Evolutionary conservation across 2,329 filamentous ascomycete species (phyloP), one percentile per base, ranked within the genome.

Genomic region (Phoma herbarum): DNA sequence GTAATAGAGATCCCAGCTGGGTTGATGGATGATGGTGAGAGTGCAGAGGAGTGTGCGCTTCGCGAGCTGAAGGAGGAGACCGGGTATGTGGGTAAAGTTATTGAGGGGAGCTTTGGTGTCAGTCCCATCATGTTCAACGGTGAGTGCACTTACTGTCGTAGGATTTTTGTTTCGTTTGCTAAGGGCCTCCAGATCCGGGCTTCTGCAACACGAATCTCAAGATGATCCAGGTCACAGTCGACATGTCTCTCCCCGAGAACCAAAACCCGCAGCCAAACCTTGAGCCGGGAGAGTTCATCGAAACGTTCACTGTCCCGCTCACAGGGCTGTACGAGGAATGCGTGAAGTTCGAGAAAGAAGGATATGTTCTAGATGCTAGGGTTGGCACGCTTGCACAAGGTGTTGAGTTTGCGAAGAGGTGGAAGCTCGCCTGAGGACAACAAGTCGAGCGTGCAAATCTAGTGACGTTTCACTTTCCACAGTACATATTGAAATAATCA

Each of bases 201-300:
- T 79, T 78, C 64, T 78, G 76, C 66, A 78, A 77, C 53, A 79
- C 77, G 14, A 79, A 79, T 51, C 68, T 79, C 37, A 82, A 84
- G 53, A 88, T 90, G 84, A 86, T 93, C 14, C 90, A 93, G 70
- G 86, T 93, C 41, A 84, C 81, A 1, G 85, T 94, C 62, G 90
- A 94, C 75, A 86, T 90, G 82, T 82, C 79, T 4, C 79, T 87
- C 1, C 84, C 88, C 0, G 87, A 87, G 67, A 94, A 94, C 72
- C 84, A 88, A 72, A 81, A 90, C 52, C 86, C 86, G 1, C 63
- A 87, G 74, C 88, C 90, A 0, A 80, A 90, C 71, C 81, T 93
- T 7, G 90, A 94, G 72, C 90, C 93, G 25, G 89, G 87, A 62
- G 91, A 94, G 77, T 93, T 93, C 72, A 93, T 94, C 70, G 90